Evolutionary conservation across 176 grass and related monocot genomes (phyloP).

Genomic region (Zizania latifolia): DNA sequence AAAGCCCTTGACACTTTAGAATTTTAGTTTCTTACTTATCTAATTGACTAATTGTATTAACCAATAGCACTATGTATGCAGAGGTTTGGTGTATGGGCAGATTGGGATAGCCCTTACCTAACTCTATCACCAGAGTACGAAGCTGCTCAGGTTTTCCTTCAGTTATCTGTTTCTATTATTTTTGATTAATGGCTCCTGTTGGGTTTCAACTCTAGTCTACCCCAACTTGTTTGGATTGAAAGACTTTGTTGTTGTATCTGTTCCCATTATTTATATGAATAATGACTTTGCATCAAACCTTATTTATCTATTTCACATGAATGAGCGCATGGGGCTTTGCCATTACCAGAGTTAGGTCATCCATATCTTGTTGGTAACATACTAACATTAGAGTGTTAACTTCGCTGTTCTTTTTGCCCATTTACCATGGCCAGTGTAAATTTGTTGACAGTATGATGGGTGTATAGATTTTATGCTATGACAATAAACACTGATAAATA

Average conservation of each 20-base stretch:
- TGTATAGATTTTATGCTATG: not conserved
- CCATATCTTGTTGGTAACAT: not conserved
- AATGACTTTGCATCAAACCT: not conserved
- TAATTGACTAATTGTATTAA: not conserved
- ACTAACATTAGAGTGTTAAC: not conserved
- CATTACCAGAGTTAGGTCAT: not conserved
- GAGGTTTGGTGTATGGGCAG: constrained; percentile 87
- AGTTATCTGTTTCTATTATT: constrained; percentile 17
- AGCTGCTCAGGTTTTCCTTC: constrained; percentile 81
- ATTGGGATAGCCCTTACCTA: constrained; percentile 90
- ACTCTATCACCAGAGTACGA: constrained; percentile 94
- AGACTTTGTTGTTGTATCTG: no score
- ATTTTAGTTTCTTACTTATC: not conserved
- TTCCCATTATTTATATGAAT: constrained; percentile 19
- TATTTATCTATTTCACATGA: constrained; percentile 19
- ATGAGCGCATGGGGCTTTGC: not conserved
- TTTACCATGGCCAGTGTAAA: not conserved
- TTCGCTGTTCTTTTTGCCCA: not conserved
- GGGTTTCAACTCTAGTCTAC: no score
- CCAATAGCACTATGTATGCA: constrained; percentile 30
- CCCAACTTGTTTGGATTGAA: no score
- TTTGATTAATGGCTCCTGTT: no score
- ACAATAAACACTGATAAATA: not conserved
- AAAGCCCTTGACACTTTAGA: not conserved
- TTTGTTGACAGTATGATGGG: not conserved